phyloP scores from a whole-genome alignment of 2,329 filamentous ascomycete genomes.

The Dryadomyces sulphureus region DNA sequence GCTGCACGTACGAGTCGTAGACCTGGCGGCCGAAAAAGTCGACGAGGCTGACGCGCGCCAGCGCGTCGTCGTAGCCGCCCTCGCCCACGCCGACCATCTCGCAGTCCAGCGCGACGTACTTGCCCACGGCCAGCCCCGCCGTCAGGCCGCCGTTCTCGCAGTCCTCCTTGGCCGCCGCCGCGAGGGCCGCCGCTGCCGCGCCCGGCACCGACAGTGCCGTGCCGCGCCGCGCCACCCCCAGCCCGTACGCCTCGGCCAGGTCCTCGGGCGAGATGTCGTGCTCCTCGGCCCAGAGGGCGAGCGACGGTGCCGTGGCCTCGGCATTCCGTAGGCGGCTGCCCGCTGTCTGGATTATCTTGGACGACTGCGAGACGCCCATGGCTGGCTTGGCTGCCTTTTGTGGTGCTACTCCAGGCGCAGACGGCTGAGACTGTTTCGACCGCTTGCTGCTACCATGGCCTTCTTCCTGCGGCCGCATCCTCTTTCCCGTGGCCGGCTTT shows the following conservation, averaged over 20 bases:
- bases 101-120: slow-evolving; percentile 88
- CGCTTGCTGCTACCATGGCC: slow-evolving; percentile 19
- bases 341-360: slow-evolving; percentile 21
- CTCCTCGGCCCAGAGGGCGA: slow-evolving; percentile 45
- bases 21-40: slow-evolving; percentile 88
- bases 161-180: slow-evolving; percentile 3
- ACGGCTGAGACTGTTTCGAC: slow-evolving; percentile 11
- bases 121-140: slow-evolving; percentile 55
- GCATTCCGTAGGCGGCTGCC: neutral
- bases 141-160: slow-evolving; percentile 50
- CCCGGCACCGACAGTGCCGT: neutral
- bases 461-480: slow-evolving; percentile 23
- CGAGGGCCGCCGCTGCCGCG: neutral
- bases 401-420: neutral
- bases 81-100: slow-evolving; percentile 91
- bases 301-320: slow-evolving; percentile 28
- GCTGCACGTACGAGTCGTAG: slow-evolving; percentile 84
- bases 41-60: slow-evolving; percentile 79
- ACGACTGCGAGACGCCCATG: slow-evolving; percentile 45
- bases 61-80: slow-evolving; percentile 52
- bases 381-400: neutral
- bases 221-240: slow-evolving; percentile 22
- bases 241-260: slow-evolving; percentile 46
- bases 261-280: slow-evolving; percentile 46
- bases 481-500: slow-evolving; percentile 16